These are phyloP conservation scores for Heliocybe sulcata DNA, from an alignment of 1,284 basidiomycete species.

Conservation along the genomic window DNA sequence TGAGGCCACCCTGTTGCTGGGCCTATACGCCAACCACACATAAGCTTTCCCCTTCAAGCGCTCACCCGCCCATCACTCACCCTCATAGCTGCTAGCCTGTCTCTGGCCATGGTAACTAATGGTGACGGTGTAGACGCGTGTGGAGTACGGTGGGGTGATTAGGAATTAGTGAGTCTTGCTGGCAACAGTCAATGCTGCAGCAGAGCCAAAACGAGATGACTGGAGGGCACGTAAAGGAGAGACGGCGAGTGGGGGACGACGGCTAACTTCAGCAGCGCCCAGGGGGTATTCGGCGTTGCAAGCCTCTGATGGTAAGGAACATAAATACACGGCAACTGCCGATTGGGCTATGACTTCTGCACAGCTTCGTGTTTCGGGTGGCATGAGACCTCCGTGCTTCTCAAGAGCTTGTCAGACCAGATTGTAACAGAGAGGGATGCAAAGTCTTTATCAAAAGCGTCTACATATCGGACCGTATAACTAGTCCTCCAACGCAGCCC, in stretches of 20 bases:
- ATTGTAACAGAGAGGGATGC: background rate
- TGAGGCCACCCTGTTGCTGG: conserved; percentile 50
- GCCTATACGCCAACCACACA: conserved; percentile 33
- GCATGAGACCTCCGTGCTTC: background rate
- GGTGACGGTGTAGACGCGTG: conserved; percentile 15
- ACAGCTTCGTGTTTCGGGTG: background rate
- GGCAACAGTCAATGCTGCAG: conserved; percentile 26
- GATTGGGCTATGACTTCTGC: background rate
- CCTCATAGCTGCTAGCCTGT: conserved; percentile 79
- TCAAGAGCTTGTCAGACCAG: background rate
- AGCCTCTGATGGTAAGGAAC: background rate
- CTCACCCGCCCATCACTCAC: conserved; percentile 28
- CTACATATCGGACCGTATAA: background rate
- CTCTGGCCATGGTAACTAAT: conserved; percentile 56
- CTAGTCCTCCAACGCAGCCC: conserved; percentile 25
- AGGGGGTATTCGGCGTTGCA: background rate
- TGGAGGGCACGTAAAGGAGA: conserved; percentile 11
- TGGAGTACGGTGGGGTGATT: conserved; percentile 6
- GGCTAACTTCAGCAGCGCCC: conserved; percentile 10
- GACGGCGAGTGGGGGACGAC: conserved; percentile 9
- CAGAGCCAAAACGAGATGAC: conserved; percentile 10
- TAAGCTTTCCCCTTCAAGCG: conserved; percentile 1
- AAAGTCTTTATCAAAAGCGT: background rate
- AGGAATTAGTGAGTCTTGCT: conserved; percentile 5
- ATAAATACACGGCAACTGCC: background rate